Evolutionary conservation across 2,329 filamentous ascomycete genomes (phyloP).

Genomic region (Beauveria scarabaeidicola): DNA sequence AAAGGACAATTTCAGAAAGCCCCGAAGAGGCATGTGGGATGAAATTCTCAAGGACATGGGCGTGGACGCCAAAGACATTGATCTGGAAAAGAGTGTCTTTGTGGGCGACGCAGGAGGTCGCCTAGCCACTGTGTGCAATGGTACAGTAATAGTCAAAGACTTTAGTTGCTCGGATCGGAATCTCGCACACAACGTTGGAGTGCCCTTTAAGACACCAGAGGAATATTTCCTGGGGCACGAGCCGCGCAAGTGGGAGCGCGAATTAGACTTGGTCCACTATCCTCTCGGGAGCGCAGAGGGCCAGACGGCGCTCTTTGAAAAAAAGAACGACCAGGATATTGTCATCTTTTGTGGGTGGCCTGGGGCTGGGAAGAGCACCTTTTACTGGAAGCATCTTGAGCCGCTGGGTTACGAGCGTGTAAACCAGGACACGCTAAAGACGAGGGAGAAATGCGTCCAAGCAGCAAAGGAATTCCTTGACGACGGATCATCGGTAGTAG

Average conservation of each 20-base stretch:
- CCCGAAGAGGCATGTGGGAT: slow-evolving; percentile 81
- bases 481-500: slow-evolving; percentile 59
- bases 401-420: slow-evolving; percentile 74
- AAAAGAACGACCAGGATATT: slow-evolving; percentile 60
- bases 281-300: slow-evolving; percentile 27
- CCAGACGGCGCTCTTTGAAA: slow-evolving; percentile 40
- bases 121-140: slow-evolving; percentile 28
- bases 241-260: slow-evolving; percentile 55
- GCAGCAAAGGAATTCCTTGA: slow-evolving; percentile 58
- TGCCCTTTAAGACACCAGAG: slow-evolving; percentile 78
- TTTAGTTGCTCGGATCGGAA: slow-evolving; percentile 65
- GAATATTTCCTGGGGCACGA: slow-evolving; percentile 74
- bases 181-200: slow-evolving; percentile 75
- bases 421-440: slow-evolving; percentile 85
- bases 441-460: slow-evolving; percentile 61
- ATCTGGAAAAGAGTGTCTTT: slow-evolving; percentile 67
- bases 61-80: slow-evolving; percentile 49
- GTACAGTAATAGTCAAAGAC: slow-evolving; percentile 36
- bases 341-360: slow-evolving; percentile 84
- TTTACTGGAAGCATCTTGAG: slow-evolving; percentile 70
- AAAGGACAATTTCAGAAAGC: slow-evolving; percentile 78
- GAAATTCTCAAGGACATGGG: slow-evolving; percentile 51
- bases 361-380: slow-evolving; percentile 85
- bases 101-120: slow-evolving; percentile 78
- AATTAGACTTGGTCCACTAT: slow-evolving; percentile 62